Base-by-base conservation (phyloP, 148 eudicot genomes). In the Limonium bicolor region DNA sequence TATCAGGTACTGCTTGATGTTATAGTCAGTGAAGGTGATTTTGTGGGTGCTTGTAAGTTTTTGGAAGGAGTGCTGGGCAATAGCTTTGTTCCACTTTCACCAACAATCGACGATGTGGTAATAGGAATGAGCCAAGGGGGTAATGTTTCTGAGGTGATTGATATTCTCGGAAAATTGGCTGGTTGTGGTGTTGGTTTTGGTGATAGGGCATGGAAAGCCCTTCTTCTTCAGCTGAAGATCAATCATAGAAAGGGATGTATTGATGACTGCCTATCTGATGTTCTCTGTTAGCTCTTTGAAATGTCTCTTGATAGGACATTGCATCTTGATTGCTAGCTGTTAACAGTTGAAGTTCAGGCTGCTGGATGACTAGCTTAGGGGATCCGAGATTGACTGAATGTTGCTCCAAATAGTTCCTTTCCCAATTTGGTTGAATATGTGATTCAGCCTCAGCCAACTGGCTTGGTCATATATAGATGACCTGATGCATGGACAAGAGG, bases 201-300 rank as follows among this genome's bases (percentile, higher is more conserved):
- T 24, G 43, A 36, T 30, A 34, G 54, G 45, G 55, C 72, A 13
- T 69, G 69, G 74, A 55, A 73, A 69, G 59, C 62, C 6, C 60
- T 72, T 28, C 51, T 70, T 37, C 16, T 22, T 13, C 37, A 16
- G 13, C 40, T 44, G 30, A 38, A 58, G 36, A 35, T 54, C 41
- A 43, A 58, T 6, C 36, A 6, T 14, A 17, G 25, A 48, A 13
- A 4, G 21, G 36, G 11, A 37, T n/a, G n/a, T n/a, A n/a, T n/a
- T n/a, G n/a, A n/a, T n/a, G n/a, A n/a, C n/a, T n/a, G n/a, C n/a
- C n/a, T n/a, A n/a, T n/a, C n/a, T n/a, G n/a, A n/a, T n/a, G n/a
- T n/a, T n/a, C n/a, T n/a, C n/a, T n/a, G n/a, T n/a, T n/a, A n/a
- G n/a, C n/a, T n/a, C n/a, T n/a, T n/a, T n/a, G n/a, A n/a, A n/a